Evolutionary conservation across 495 filamentous ascomycete species (phyloP).

Genomic region (Penicillium maclennaniae): DNA sequence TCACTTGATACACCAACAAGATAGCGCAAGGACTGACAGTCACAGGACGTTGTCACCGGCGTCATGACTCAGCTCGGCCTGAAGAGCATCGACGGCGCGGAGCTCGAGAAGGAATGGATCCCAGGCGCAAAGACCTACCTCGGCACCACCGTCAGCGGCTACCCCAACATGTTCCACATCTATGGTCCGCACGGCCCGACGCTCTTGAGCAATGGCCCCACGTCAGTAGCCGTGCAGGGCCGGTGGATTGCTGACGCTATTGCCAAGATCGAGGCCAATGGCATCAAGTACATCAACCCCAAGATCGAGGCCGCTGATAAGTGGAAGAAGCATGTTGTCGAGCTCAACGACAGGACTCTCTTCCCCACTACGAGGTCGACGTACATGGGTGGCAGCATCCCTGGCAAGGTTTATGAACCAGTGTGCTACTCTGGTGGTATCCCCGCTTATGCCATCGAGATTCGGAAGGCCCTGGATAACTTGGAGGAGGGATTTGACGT

Average conservation of each 20-base stretch:
- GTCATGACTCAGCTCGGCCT: slow-evolving; percentile 37
- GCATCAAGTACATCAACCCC: slow-evolving; percentile 36
- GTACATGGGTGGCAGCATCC: too few relatives aligned
- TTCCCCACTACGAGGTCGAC: too few relatives aligned
- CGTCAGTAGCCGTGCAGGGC: slow-evolving; percentile 45
- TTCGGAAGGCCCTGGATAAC: background rate
- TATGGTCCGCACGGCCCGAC: slow-evolving; percentile 48
- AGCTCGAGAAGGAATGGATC: slow-evolving; percentile 41
- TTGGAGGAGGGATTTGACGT: too few relatives aligned
- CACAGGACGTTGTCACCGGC: slow-evolving; percentile 8
- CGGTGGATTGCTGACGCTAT: slow-evolving; percentile 49
- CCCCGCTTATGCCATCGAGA: background rate
- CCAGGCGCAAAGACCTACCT: slow-evolving; percentile 41
- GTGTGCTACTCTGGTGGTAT: background rate
- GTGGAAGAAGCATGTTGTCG: too few relatives aligned
- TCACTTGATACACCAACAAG: too few relatives aligned
- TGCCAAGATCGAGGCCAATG: slow-evolving; percentile 35
- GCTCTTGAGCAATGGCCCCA: slow-evolving; percentile 49
- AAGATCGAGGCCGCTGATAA: too few relatives aligned
- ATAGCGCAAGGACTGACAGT: too few relatives aligned
- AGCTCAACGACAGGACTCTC: too few relatives aligned
- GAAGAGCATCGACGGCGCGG: slow-evolving; percentile 37
- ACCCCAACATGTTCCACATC: slow-evolving; percentile 52
- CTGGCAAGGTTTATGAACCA: background rate
- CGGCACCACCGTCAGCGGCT: slow-evolving; percentile 44